Conservation (phyloP, 345 rosid species). For the Lepidium africanum region DNA sequence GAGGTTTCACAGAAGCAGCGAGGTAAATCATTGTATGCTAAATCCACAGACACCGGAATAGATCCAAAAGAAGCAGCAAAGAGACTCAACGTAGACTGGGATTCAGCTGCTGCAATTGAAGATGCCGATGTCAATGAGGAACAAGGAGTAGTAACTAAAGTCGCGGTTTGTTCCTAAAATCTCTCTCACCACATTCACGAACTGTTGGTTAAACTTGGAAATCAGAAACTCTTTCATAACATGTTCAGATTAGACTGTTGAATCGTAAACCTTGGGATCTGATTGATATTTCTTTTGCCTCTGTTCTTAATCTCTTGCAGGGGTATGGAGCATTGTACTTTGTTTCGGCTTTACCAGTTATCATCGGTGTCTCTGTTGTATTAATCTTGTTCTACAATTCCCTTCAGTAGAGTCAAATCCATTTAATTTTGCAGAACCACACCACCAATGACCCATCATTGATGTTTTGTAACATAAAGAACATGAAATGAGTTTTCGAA, state of each 20-base stretch:
- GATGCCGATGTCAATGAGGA: slow-evolving; percentile 45
- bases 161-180: slow-evolving; percentile 53
- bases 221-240: background rate
- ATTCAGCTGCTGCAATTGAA: slow-evolving; percentile 88
- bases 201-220: background rate
- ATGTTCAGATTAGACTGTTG: background rate
- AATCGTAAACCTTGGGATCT: background rate
- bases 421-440: background rate
- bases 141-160: slow-evolving; percentile 60
- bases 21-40: slow-evolving; percentile 71
- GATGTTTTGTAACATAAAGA: slow-evolving; percentile 19
- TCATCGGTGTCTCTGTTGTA: slow-evolving; percentile 83
- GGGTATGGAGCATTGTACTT: slow-evolving; percentile 93
- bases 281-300: background rate
- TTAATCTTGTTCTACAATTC: slow-evolving; percentile 86
- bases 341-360: slow-evolving; percentile 82
- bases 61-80: slow-evolving; percentile 75
- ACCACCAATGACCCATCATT: slow-evolving; percentile 16
- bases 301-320: slow-evolving; percentile 36
- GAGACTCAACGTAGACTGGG: slow-evolving; percentile 89
- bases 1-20: slow-evolving; percentile 54
- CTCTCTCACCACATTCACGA: background rate
- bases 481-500: background rate
- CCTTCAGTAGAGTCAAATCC: slow-evolving; percentile 49
- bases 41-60: slow-evolving; percentile 79